Percentiles rank a stretch among this genome's conserved stretches.
Conservation (phyloP, 768 basidiomycete species). For the Nidularia pulvinata region DNA sequence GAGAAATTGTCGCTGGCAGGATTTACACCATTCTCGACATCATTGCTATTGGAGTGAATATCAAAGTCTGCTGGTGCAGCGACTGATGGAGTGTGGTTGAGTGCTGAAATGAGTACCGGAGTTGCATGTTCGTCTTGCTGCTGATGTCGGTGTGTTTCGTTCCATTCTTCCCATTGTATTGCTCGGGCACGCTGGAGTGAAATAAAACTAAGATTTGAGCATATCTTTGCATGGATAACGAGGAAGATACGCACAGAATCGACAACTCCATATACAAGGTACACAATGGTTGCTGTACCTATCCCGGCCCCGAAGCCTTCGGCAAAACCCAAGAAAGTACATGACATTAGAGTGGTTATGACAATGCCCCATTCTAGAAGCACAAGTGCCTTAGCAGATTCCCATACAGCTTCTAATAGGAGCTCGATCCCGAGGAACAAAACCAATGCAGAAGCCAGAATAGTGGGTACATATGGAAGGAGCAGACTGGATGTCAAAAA, state of each 20-base stretch:
- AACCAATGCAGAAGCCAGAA: conserved; percentile 15
- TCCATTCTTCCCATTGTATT: conserved; percentile 15
- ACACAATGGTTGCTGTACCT: conserved; percentile 12
- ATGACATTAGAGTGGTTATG: conserved; percentile 11
- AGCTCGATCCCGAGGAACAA: conserved; percentile 19
- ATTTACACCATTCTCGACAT: not conserved
- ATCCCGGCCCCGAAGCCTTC: conserved; percentile 20
- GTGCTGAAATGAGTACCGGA: no score
- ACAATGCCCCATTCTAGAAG: conserved; percentile 15
- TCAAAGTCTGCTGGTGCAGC: no score
- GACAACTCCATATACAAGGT: conserved; percentile 13
- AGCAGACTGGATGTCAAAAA: conserved; percentile 13
- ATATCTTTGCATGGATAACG: not conserved
- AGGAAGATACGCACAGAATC: conserved; percentile 13
- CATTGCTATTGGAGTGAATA: no score
- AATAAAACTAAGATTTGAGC: not conserved
- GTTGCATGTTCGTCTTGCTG: no score
- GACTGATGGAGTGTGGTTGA: no score
- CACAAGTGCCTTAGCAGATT: conserved; percentile 12
- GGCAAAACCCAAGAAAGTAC: conserved; percentile 19
- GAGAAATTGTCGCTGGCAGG: conserved; percentile 2
- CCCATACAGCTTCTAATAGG: conserved; percentile 16
- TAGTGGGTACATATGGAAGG: conserved; percentile 17
- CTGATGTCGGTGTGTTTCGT: conserved; percentile 1
- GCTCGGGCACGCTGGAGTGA: conserved; percentile 9